Evolutionary conservation across 441 rosid species (phyloP).

Genomic region (Pelargonium australe): DNA sequence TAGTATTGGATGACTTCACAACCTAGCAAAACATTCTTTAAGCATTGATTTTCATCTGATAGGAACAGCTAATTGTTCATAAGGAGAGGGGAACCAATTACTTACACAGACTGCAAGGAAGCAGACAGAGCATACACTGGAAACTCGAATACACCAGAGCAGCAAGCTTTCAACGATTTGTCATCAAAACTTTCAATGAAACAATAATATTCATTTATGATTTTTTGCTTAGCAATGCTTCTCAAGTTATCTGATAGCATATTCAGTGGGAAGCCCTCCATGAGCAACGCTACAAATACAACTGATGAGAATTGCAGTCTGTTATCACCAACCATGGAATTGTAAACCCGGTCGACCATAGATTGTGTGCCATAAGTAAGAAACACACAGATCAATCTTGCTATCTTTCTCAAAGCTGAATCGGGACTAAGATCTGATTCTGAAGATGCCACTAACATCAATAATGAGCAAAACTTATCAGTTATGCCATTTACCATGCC

Average conservation of each 20-base stretch:
- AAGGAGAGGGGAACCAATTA: slow-evolving; percentile 13
- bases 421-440: slow-evolving; percentile 41
- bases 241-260: slow-evolving; percentile 44
- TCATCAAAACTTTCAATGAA: slow-evolving; percentile 42
- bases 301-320: slow-evolving; percentile 38
- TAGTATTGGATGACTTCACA: neutral
- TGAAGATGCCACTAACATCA: slow-evolving; percentile 44
- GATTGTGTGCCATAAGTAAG: slow-evolving; percentile 46
- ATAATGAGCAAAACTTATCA: slow-evolving; percentile 44
- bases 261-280: slow-evolving; percentile 71
- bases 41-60: slow-evolving; percentile 10
- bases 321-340: slow-evolving; percentile 31
- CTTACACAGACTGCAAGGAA: slow-evolving; percentile 67
- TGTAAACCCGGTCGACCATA: slow-evolving; percentile 47
- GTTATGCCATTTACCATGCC: slow-evolving; percentile 38
- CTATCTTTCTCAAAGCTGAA: slow-evolving; percentile 62
- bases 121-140: slow-evolving; percentile 67
- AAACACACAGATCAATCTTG: slow-evolving; percentile 54
- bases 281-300: slow-evolving; percentile 48
- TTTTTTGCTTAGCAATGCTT: slow-evolving; percentile 45
- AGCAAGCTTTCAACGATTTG: slow-evolving; percentile 26
- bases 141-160: slow-evolving; percentile 34
- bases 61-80: neutral
- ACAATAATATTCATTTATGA: slow-evolving; percentile 46
- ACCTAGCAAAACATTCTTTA: neutral